Evolutionary conservation across 1,139 yeast species (phyloP).

Genomic region (Debaryomyces fabryi): DNA sequence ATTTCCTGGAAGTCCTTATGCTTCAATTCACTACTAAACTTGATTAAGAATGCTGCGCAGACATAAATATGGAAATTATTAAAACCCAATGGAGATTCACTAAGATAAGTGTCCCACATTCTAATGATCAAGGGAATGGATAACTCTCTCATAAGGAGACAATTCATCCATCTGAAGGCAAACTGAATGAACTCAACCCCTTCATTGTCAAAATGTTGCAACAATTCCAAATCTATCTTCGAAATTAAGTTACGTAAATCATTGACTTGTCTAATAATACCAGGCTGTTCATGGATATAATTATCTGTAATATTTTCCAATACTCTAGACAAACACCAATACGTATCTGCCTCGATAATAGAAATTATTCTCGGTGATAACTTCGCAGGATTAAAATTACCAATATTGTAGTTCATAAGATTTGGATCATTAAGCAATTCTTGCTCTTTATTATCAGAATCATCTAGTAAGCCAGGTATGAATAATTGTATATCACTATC

Average conservation of each 20-base stretch:
- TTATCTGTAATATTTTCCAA: conserved; percentile 95
- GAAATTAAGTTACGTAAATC: conserved; percentile 77
- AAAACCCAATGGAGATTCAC: conserved; percentile 87
- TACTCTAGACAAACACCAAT: conserved; percentile 91
- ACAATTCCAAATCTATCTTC: conserved; percentile 75
- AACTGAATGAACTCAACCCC: conserved; percentile 92
- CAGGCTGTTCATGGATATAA: conserved; percentile 97
- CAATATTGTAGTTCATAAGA: conserved; percentile 27
- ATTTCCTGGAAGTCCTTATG: conserved; percentile 95
- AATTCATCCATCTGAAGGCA: conserved; percentile 98
- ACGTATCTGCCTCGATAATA: conserved; percentile 86
- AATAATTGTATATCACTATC: conserved; percentile 32
- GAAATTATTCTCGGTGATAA: conserved; percentile 52
- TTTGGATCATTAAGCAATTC: conserved; percentile 31
- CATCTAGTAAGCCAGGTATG: conserved; percentile 41
- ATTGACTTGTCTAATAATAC: conserved; percentile 86
- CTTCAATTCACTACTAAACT: conserved; percentile 77
- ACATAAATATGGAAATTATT: conserved; percentile 94
- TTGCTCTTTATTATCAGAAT: conserved; percentile 31
- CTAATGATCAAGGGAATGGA: conserved; percentile 76
- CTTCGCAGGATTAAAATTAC: conserved; percentile 61
- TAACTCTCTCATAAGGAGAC: conserved; percentile 91
- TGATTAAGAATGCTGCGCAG: conserved; percentile 94
- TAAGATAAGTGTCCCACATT: conserved; percentile 97
- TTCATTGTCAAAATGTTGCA: conserved; percentile 74